Evolutionary conservation across 495 filamentous ascomycete genomes (phyloP).

Genomic region (Hypoxylon rickii): DNA sequence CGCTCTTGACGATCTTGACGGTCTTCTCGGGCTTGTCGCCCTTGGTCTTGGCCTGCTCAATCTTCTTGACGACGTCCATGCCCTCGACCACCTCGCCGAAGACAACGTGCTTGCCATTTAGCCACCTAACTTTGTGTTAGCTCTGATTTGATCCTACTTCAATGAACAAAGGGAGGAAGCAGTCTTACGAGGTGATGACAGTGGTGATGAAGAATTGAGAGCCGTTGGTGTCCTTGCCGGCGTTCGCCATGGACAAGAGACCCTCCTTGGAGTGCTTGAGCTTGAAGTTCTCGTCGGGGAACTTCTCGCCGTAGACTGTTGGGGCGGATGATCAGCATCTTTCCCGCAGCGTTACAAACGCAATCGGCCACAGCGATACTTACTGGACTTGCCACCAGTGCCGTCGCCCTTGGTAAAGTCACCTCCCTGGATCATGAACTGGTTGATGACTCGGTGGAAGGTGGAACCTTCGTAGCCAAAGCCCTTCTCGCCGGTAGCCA

Average conservation of each 20-base stretch:
- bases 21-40: slow-evolving; percentile 75
- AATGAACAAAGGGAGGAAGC: not conserved
- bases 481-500: slow-evolving; percentile 96
- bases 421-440: slow-evolving; percentile 99
- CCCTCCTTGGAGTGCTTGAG: slow-evolving; percentile 75
- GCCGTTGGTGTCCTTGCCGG: slow-evolving; percentile 97
- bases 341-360: slow-evolving; percentile 3
- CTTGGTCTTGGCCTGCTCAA: slow-evolving; percentile 77
- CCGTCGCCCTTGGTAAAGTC: slow-evolving; percentile 97
- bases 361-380: slow-evolving; percentile 31
- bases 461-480: slow-evolving; percentile 92
- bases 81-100: slow-evolving; percentile 92
- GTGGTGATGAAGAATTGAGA: slow-evolving; percentile 99
- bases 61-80: slow-evolving; percentile 86
- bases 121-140: slow-evolving; percentile 63
- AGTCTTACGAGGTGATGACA: slow-evolving; percentile 73
- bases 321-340: slow-evolving; percentile 12
- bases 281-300: slow-evolving; percentile 99
- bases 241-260: slow-evolving; percentile 88
- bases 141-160: not conserved
- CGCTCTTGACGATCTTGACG: slow-evolving; percentile 92
- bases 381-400: slow-evolving; percentile 92
- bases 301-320: slow-evolving; percentile 88
- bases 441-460: slow-evolving; percentile 98
- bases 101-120: slow-evolving; percentile 87